Conservation (phyloP, 2,329 filamentous ascomycete genomes). For the Fusarium floridanum region DNA sequence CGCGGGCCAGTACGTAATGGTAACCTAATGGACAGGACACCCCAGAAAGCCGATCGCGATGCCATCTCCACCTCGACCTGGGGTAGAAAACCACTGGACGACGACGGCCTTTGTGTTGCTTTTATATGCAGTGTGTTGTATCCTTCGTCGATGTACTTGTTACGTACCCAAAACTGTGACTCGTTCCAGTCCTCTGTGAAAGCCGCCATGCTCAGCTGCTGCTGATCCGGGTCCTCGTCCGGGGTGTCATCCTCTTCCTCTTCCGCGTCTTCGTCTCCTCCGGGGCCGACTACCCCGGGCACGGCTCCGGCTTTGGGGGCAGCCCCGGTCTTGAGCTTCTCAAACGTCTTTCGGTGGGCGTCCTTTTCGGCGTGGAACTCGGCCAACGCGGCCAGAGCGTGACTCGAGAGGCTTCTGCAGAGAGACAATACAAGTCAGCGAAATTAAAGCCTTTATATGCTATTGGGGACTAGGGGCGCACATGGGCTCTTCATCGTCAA, state of each 20-base stretch:
- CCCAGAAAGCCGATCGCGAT: conserved; percentile 34
- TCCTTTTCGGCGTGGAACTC: conserved; percentile 82
- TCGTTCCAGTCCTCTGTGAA: conserved; percentile 88
- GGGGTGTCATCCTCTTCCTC: conserved; percentile 43
- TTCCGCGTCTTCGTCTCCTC: conserved; percentile 13
- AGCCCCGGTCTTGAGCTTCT: conserved; percentile 62
- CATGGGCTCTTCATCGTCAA: conserved; percentile 64
- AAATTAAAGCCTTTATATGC: background rate
- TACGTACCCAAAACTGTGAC: conserved; percentile 83
- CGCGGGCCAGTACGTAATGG: conserved; percentile 40
- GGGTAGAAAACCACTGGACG: conserved; percentile 17
- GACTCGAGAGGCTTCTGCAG: conserved; percentile 68
- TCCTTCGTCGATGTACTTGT: background rate
- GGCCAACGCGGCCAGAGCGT: conserved; percentile 76
- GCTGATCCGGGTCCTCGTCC: conserved; percentile 64
- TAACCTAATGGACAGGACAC: conserved; percentile 28
- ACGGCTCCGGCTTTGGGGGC: conserved; percentile 34
- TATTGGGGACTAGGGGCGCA: conserved; percentile 40
- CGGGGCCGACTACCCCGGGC: conserved; percentile 55
- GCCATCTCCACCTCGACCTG: conserved; percentile 36
- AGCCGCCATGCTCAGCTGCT: conserved; percentile 70
- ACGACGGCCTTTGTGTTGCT: background rate
- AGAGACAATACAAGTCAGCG: conserved; percentile 16
- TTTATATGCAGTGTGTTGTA: conserved; percentile 3
- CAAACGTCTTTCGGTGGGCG: conserved; percentile 73